Evolutionary conservation across 73 alveolate species (phyloP).

Genomic region (Symbiodinium pilosum): DNA sequence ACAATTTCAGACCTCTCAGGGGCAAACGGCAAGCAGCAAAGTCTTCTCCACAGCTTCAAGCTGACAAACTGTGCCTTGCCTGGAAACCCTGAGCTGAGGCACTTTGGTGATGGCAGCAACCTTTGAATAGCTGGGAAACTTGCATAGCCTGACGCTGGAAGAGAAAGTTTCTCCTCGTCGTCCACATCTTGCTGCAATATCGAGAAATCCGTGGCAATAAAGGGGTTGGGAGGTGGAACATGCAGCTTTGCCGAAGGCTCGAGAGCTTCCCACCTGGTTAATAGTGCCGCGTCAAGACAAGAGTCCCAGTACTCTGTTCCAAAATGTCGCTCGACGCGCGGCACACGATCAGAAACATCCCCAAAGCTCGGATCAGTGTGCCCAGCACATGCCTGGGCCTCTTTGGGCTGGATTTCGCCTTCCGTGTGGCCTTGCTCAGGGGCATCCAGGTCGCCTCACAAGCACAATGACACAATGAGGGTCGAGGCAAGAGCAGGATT

Average conservation of each 20-base stretch:
- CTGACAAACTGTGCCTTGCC: neutral
- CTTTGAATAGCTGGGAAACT: conserved; percentile 35
- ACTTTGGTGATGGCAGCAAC: conserved; percentile 24
- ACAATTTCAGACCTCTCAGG: conserved; percentile 28
- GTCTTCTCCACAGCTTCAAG: neutral
- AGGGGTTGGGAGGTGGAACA: conserved; percentile 69
- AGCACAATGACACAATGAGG: no score
- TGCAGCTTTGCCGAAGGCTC: neutral
- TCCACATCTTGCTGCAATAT: neutral
- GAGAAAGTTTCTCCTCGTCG: conserved; percentile 5
- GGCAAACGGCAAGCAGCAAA: neutral
- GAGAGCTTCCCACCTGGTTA: conserved; percentile 35
- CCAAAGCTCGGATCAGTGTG: neutral
- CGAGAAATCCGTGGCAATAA: conserved; percentile 63
- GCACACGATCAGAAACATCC: neutral
- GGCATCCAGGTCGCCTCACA: conserved; percentile 25
- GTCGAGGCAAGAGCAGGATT: neutral
- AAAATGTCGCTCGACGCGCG: conserved; percentile 25
- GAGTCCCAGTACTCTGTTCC: conserved; percentile 80
- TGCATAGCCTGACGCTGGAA: neutral
- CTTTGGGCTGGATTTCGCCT: no score
- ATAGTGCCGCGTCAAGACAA: conserved; percentile 5
- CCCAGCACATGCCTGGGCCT: no score
- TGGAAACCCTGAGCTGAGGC: neutral
- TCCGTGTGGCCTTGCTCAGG: neutral